Conservation (phyloP, 306 rosid genomes). For the Geum urbanum region DNA sequence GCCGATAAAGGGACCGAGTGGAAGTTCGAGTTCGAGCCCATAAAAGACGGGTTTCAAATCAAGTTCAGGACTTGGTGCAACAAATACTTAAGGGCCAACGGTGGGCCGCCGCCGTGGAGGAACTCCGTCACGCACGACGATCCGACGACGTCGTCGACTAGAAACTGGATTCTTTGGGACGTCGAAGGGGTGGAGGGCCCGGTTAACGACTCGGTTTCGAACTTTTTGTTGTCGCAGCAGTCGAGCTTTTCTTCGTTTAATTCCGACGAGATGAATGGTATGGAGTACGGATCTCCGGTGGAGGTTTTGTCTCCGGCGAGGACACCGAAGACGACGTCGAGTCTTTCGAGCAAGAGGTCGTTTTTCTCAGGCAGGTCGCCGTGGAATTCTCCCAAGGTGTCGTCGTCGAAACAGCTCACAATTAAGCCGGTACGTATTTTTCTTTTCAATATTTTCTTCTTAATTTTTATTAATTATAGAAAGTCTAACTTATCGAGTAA, state of each 20-base stretch:
- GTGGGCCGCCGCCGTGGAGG: constrained; percentile 86
- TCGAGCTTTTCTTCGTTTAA: constrained; percentile 34
- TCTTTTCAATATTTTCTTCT: no score
- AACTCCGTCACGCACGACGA: constrained; percentile 67
- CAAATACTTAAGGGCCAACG: constrained; percentile 65
- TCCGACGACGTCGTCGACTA: constrained; percentile 37
- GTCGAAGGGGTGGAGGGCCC: constrained; percentile 35
- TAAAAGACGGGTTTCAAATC: constrained; percentile 70
- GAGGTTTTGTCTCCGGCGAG: constrained; percentile 17
- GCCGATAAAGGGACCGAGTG: constrained; percentile 16
- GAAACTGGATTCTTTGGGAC: constrained; percentile 70
- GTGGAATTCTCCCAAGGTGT: not conserved
- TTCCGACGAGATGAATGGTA: constrained; percentile 39
- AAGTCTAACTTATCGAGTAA: not conserved
- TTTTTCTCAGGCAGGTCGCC: constrained; percentile 3
- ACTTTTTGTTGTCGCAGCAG: constrained; percentile 20
- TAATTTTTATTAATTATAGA: not conserved
- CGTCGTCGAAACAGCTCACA: constrained; percentile 11
- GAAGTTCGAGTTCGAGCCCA: constrained; percentile 68
- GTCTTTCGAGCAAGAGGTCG: not conserved
- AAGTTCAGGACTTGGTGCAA: constrained; percentile 61
- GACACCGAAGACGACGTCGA: no score
- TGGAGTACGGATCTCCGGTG: constrained; percentile 52
- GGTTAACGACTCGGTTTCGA: constrained; percentile 29
- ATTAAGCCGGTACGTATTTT: no score